Base-by-base conservation (phyloP, 2,329 filamentous ascomycete genomes). In the Dissoconium aciculare region DNA sequence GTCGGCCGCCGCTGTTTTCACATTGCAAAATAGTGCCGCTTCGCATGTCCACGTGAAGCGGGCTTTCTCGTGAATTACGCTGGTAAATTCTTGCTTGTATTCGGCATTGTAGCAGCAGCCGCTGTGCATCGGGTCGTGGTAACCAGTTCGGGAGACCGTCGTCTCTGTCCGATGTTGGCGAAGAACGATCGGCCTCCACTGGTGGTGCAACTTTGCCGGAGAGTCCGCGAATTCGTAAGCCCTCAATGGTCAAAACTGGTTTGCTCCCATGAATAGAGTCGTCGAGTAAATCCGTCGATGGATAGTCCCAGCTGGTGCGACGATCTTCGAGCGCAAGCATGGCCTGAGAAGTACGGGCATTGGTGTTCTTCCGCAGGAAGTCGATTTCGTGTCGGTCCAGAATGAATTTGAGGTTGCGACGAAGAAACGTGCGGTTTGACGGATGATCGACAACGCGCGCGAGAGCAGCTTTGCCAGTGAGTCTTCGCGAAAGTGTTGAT, bases 361-460 rank as follows among this genome's bases (percentile, higher is more conserved):
- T 26, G 23, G 27, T 21, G 17, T 25, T 11, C 15, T 30, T 29
- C 17, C 27, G 27, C 14, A 16, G 25, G 21, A 45, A 21, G 11
- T 34, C 21, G 12, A 30, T 26, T 26, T 50, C 39, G 39, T 52
- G 47, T 14, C 35, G 28, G 31, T 53, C 44, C 17, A 55, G 37
- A 11, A 39, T 37, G 12, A 33, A 27, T n/a, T 44, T 34, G 11
- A 55, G n/a, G 26, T 55, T 55, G 13, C 50, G 44, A 11, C 39
- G 44, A 10, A 55, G 34, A 28, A 51, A 53, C n/a, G 35, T 27
- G 6, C 27, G 14, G 17, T 27, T 32, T 9, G 17, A 17, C 28
- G 35, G 8, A 8, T 23, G 19, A 8, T n/a, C 19, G n/a, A n/a
- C n/a, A n/a, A 23, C n/a, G n/a, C 19, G 19, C 8, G 19, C n/a